Evolutionary conservation across 1,284 basidiomycete species (phyloP), one percentile per base, ranked within the genome.

Genomic region (Ustilago xerochloae): DNA sequence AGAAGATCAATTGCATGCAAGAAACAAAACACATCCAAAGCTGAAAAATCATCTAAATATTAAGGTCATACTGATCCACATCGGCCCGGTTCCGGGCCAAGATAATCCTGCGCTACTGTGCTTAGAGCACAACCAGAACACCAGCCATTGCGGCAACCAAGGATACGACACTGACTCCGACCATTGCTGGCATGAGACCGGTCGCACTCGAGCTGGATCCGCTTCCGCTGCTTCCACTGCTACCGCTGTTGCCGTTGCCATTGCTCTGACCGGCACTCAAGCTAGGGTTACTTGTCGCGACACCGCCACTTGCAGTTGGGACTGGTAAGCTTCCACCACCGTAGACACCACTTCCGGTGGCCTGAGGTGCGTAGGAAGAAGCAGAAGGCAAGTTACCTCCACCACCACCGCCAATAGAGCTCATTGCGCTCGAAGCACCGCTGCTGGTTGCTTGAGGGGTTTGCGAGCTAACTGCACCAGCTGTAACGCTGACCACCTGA

Each of bases 271-370:
- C 60, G 13, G 56, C 28, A 8, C 45, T 38, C 8, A 70, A 59
- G 12, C 53, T 26, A 28, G 73, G 63, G 39, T 39, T 64, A 16
- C 45, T 45, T 6, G 60, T 41, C 5, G 38, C 43, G 9, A 67
- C 63, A 28, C 59, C 65, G n/a, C 58, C 53, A 8, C 45, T 51
- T 1, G 71, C 71, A 20, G 65, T 63, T 4, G 77, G 77, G 0
- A 54, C 46, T 15, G 77, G 77, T 12, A 79, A 38, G 52, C 45
- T 73, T 47, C 65, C 75, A n/a, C 74, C 77, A 24, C 66, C 74
- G 20, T 58, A 52, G 16, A 73, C 53, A 30, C 67, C 67, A 7
- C 47, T 69, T 5, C 48, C 62, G 7, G 74, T 70, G 2, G 63
- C 67, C 36, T 56, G 48, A 3, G 64, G 16, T 3, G 59, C 54